Evolutionary conservation across 2,329 filamentous ascomycete species (phyloP), one percentile per base, ranked within the genome.

Genomic region (Pseudocercospora eumusae): DNA sequence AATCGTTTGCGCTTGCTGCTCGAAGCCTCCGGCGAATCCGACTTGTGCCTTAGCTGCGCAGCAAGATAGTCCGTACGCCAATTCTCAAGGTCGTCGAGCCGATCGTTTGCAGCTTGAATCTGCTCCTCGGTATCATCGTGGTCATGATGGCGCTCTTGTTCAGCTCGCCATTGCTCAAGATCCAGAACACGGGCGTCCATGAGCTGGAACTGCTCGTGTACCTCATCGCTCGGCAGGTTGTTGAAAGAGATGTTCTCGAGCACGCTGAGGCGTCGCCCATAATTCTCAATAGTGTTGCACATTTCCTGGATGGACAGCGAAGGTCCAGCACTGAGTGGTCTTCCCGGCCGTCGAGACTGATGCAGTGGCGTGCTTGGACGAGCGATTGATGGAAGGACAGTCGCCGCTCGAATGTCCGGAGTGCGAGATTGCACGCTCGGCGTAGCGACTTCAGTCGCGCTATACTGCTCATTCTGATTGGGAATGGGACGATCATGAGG

Each of bases 241-340:
- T 86, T 85, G 69, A 92, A 90, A 0, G 88, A 92, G 1, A 84
- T 80, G 56, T 83, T 90, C 75, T 93, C 90, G 5, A 93, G 79
- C 59, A 81, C 79, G 54, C 90, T 87, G 11, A 93, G 74, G 1
- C 90, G 86, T 57, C 84, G 81, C 40, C 86, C 85, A 40, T 70
- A 73, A 44, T 71, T 69, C 25, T 69, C 69, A 9, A 75, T 64
- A 62, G 92, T 84, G 18, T 83, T 81, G 61, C 83, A 78, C 59
- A 75, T 64, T 27, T 75, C 74, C 33, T 65, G 62, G 88, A 80
- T n/a, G 81, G 68, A 70, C 18, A 71, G 54, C 15, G 64, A 64
- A 18, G 65, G 64, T 4, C 66, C 66, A 8, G 57, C 61, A 18
- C 56, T 59, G n/a, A 56, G 52, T 13, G 60, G 60, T 9, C 59